Conservation (phyloP, 331 rosid species). For the Ulmus americana region DNA sequence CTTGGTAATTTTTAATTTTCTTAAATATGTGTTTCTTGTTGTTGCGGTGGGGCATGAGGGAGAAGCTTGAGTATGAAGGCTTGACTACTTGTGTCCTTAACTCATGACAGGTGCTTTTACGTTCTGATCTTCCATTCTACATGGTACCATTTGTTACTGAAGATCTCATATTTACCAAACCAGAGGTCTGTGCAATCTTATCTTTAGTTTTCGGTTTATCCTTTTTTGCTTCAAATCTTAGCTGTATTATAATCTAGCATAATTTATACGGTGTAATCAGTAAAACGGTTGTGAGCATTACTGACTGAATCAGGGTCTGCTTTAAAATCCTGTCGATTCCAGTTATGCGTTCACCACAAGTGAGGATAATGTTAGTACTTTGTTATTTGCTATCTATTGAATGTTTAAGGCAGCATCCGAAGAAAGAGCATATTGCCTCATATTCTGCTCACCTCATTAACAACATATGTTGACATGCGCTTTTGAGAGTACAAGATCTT, state of each 20-base stretch:
- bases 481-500: too few species aligned
- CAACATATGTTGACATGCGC: too few species aligned
- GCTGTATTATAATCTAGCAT: too few species aligned
- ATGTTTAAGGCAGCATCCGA: too few species aligned
- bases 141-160: conserved; percentile 70
- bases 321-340: too few species aligned
- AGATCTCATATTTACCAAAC: conserved; percentile 62
- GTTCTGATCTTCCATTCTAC: conserved; percentile 86
- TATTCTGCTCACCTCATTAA: too few species aligned
- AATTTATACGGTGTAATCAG: not conserved
- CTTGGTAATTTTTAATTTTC: conserved; percentile 47
- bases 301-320: not conserved
- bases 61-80: not conserved
- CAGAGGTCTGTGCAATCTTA: conserved; percentile 58
- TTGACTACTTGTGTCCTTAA: not conserved
- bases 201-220: not conserved
- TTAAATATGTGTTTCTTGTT: not conserved
- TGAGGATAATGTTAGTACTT: too few species aligned
- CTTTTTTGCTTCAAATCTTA: conserved; percentile 7
- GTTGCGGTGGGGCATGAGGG: not conserved
- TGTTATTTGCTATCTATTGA: too few species aligned
- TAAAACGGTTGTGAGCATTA: not conserved
- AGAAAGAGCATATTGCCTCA: too few species aligned
- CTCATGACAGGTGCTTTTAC: conserved; percentile 57
- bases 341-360: too few species aligned